These are phyloP conservation scores for Kwoniella mangroviensis DNA, from an alignment of 768 basidiomycete genomes.

Conservation along the genomic window DNA sequence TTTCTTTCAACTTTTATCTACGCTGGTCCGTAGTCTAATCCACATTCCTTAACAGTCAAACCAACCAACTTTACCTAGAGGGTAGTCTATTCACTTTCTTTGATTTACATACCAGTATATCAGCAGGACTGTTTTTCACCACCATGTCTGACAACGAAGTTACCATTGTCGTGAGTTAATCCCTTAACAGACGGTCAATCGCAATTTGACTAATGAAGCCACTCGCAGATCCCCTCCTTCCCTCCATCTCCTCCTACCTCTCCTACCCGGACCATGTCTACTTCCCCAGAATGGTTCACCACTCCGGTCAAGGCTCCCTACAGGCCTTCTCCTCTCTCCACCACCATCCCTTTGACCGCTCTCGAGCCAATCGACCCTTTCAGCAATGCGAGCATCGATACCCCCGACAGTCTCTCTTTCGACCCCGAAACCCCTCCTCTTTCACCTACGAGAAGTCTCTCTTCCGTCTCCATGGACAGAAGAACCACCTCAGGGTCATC, in stretches of 20 bases:
- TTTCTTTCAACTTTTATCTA: slow-evolving; percentile 8
- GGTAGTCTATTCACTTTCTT: not conserved
- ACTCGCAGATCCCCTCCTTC: slow-evolving; percentile 27
- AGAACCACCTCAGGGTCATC: slow-evolving; percentile 3
- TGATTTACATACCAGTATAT: not conserved
- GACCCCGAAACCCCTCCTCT: slow-evolving; percentile 25
- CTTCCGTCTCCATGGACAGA: slow-evolving; percentile 20
- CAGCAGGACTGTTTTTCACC: slow-evolving; percentile 1
- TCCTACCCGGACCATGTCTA: slow-evolving; percentile 18
- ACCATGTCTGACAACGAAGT: slow-evolving; percentile 29
- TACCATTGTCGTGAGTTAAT: slow-evolving; percentile 26
- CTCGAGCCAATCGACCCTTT: slow-evolving; percentile 21
- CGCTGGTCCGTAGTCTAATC: slow-evolving; percentile 16
- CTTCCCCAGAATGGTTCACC: slow-evolving; percentile 29
- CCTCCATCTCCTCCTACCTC: slow-evolving; percentile 29
- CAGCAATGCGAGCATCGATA: slow-evolving; percentile 6
- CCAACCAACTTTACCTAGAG: slow-evolving; percentile 4
- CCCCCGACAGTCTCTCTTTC: slow-evolving; percentile 15
- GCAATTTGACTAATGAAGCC: not conserved
- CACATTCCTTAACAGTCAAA: slow-evolving; percentile 4
- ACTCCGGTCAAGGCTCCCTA: slow-evolving; percentile 24
- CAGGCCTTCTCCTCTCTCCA: slow-evolving; percentile 21
- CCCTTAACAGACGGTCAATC: not conserved
- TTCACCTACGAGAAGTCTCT: slow-evolving; percentile 19
- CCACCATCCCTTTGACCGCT: slow-evolving; percentile 7